Evolutionary conservation across 805 yeast genomes (phyloP), one percentile per base, ranked within the genome.

Genomic region (Metschnikowia kofuensis): DNA sequence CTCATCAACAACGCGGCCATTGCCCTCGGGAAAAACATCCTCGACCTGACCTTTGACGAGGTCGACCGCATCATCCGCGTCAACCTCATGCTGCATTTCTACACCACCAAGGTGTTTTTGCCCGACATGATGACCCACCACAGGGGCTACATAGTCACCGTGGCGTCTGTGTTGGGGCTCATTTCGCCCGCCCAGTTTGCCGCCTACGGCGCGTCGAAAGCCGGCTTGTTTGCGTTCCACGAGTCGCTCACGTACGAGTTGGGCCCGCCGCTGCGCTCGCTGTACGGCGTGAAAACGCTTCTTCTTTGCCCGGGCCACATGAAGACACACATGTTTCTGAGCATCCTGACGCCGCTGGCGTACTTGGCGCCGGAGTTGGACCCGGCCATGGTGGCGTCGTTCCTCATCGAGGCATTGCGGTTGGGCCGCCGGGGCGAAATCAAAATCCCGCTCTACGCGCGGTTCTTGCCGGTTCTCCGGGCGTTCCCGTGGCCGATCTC

Each of bases 241-340:
- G 96, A 88, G 62, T 83, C 92, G 0, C 68, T 92, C 34, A 80
- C 87, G 0, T 82, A 80, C 59, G 94, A 87, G 64, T 61, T 87
- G 29, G 84, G 85, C 0, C 74, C 79, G 0, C 78, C 81, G 0
- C 66, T 75, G 7, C 61, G 75, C 34, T 69, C 67, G 44, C 63
- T 67, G 1, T 62, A 67, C 4, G 84, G 87, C 8, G 79, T 92
- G 14, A 83, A 83, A 55, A 85, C 96, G 0, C 68, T 92, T 48
- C 70, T 92, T 34, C 75, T 92, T 0, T 84, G 94, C 56, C 96
- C 97, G 0, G 98, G 98, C 0, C 97, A 92, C 62, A 65, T 92
- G 53, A 78, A 75, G 42, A 89, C 97, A 0, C 58, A 63, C 2
- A 78, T 92, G 89, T 92, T 92, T 63, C 70, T 72, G 14, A 83